A percentile compares a stretch with the other conserved stretches of the same genome.
phyloP scores from a whole-genome alignment of 768 basidiomycete genomes.

The Boletellus emodensis region DNA sequence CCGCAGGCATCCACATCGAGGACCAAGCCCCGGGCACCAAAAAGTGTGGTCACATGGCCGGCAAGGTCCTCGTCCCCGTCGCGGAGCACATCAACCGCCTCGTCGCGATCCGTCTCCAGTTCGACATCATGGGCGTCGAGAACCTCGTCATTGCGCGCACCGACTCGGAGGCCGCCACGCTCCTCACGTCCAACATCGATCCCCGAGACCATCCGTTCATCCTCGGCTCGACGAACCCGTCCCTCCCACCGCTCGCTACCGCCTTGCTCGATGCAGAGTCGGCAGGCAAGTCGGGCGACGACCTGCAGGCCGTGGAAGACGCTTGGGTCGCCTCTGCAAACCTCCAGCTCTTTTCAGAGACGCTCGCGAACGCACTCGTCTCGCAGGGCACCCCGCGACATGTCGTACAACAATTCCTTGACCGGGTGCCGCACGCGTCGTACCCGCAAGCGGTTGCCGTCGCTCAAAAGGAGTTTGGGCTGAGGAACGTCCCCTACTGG shows the following conservation, averaged over 20 bases:
- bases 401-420: slow-evolving; percentile 57
- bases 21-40: slow-evolving; percentile 98
- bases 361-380: slow-evolving; percentile 62
- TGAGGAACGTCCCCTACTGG: slow-evolving; percentile 79
- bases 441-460: slow-evolving; percentile 66
- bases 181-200: slow-evolving; percentile 96
- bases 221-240: slow-evolving; percentile 81
- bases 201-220: slow-evolving; percentile 98
- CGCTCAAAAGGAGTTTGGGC: slow-evolving; percentile 75
- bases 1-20: slow-evolving; percentile 96
- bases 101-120: slow-evolving; percentile 94
- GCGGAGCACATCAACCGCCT: slow-evolving; percentile 98
- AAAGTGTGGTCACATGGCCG: slow-evolving; percentile 94
- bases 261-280: slow-evolving; percentile 84
- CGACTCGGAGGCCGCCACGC: slow-evolving; percentile 95
- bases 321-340: slow-evolving; percentile 78
- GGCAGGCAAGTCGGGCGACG: slow-evolving; percentile 73
- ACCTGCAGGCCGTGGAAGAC: slow-evolving; percentile 86
- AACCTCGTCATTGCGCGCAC: slow-evolving; percentile 93
- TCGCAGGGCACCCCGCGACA: slow-evolving; percentile 51
- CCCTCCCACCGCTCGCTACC: slow-evolving; percentile 62
- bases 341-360: slow-evolving; percentile 72
- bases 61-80: slow-evolving; percentile 95
- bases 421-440: slow-evolving; percentile 62
- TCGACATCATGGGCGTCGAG: slow-evolving; percentile 97